Conservation (phyloP, 2,329 filamentous ascomycete species). For the Colletotrichum cuscutae region DNA sequence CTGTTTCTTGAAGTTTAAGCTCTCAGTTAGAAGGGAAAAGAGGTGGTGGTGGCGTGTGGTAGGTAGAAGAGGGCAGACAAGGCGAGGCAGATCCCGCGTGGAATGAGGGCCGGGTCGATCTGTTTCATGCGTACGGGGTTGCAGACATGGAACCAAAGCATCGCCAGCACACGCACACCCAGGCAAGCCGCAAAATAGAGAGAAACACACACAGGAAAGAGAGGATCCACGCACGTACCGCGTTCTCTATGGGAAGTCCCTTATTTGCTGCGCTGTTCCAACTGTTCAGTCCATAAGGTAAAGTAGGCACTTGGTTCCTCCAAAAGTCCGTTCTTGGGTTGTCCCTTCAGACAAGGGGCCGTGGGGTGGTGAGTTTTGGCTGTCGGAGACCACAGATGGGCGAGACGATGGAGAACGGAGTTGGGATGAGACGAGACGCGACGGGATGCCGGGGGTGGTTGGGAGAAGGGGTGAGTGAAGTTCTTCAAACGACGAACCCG, state of each 20-base stretch:
- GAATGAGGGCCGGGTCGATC: constrained; percentile 8
- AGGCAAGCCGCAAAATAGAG: not conserved
- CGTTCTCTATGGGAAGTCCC: not conserved
- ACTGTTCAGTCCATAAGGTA: not conserved
- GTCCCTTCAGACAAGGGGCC: constrained; percentile 6
- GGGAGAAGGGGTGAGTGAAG: not conserved
- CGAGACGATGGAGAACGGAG: constrained; percentile 25
- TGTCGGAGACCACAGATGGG: not conserved
- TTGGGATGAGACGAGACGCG: constrained; percentile 30
- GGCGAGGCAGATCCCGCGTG: constrained; percentile 23
- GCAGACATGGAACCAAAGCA: constrained; percentile 30
- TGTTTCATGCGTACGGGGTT: constrained; percentile 33
- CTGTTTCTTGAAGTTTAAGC: constrained; percentile 23
- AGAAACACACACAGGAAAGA: no score
- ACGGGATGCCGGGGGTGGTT: not conserved
- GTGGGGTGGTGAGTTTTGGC: constrained; percentile 4
- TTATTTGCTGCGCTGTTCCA: not conserved
- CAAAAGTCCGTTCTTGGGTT: not conserved
- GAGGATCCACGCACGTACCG: constrained; percentile 9
- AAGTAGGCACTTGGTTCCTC: not conserved
- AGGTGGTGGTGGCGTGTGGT: not conserved
- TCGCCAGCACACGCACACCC: constrained; percentile 23
- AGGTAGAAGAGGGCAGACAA: constrained; percentile 2
- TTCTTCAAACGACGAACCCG: not conserved
- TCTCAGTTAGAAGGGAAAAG: constrained; percentile 14